Evolutionary conservation across 2,329 filamentous ascomycete species (phyloP).

Genomic region (Calonectria naviculata): DNA sequence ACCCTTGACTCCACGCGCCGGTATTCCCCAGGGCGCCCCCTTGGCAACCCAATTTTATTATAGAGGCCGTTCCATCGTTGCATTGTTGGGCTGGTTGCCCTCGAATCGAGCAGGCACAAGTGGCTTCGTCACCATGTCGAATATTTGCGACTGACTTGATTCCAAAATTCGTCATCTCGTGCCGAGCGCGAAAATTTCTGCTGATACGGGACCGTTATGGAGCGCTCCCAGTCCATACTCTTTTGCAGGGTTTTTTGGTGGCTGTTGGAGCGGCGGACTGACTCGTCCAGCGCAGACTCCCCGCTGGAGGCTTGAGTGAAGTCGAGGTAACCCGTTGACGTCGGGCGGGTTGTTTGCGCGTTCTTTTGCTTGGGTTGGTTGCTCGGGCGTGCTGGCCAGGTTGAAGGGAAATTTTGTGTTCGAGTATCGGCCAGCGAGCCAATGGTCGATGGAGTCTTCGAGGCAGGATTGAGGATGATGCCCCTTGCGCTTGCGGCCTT

Average conservation of each 20-base stretch:
- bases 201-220: background rate
- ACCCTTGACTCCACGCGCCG: background rate
- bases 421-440: background rate
- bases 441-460: background rate
- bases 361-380: background rate
- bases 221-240: background rate
- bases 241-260: background rate
- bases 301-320: background rate
- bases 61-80: background rate
- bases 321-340: background rate
- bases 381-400: background rate
- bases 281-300: background rate
- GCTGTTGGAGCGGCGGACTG: background rate
- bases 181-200: background rate
- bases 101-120: background rate
- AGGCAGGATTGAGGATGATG: background rate
- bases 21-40: background rate
- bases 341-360: background rate
- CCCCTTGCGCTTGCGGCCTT: background rate
- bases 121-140: background rate
- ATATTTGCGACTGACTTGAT: background rate
- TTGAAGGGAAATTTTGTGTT: background rate
- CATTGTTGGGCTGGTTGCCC: background rate
- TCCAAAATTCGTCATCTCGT: background rate
- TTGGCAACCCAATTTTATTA: background rate